Conservation (phyloP, 768 basidiomycete species). For the Podaxis carcinomalis region DNA sequence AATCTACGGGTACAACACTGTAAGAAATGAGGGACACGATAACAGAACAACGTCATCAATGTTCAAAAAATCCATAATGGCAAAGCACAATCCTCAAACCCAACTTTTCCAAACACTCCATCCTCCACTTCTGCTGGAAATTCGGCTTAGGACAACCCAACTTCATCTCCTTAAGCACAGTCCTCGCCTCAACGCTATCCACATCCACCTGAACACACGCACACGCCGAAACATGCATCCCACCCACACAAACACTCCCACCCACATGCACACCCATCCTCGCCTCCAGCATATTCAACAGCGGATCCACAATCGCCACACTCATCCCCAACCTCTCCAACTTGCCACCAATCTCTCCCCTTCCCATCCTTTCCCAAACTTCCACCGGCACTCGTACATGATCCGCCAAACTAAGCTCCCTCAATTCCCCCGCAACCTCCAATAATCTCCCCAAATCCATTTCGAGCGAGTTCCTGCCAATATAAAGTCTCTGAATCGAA, state of each 20-base stretch:
- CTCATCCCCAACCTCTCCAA: slow-evolving; percentile 8
- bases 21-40: background rate
- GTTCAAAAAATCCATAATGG: slow-evolving; percentile 9
- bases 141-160: slow-evolving; percentile 7
- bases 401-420: slow-evolving; percentile 5
- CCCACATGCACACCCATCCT: background rate
- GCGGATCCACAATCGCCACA: slow-evolving; percentile 3
- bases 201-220: background rate
- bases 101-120: slow-evolving; percentile 8
- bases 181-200: background rate
- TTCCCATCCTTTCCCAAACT: slow-evolving; percentile 5
- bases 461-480: slow-evolving; percentile 9
- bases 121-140: slow-evolving; percentile 10
- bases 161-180: slow-evolving; percentile 4
- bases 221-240: background rate
- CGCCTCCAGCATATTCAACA: slow-evolving; percentile 7
- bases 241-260: background rate
- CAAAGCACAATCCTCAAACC: slow-evolving; percentile 8
- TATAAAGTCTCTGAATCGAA: slow-evolving; percentile 5
- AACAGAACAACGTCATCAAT: background rate
- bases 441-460: slow-evolving; percentile 4
- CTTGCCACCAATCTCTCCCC: background rate
- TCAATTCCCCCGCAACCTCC: background rate
- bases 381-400: background rate
- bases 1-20: too few species aligned